A percentile compares a stretch with the other conserved stretches of the same genome.
phyloP scores from a whole-genome alignment of 2,329 filamentous ascomycete genomes.

The Exserohilum rostratum region DNA sequence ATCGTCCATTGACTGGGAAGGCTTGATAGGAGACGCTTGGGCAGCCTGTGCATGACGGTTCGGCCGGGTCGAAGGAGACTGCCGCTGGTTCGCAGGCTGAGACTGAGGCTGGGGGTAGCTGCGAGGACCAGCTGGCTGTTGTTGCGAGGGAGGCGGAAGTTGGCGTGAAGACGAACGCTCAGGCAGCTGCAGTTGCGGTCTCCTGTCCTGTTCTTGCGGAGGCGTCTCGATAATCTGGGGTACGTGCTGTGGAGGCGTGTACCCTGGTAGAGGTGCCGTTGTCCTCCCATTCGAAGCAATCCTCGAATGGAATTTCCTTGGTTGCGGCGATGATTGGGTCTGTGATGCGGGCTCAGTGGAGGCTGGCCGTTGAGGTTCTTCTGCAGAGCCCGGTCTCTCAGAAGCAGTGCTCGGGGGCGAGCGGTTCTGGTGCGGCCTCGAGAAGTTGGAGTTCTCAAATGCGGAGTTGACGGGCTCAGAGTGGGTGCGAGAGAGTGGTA shows the following conservation, averaged over 20 bases:
- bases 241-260: conserved; percentile 48
- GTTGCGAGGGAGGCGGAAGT: conserved; percentile 33
- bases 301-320: conserved; percentile 62
- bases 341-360: conserved; percentile 31
- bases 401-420: conserved; percentile 31
- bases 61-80: conserved; percentile 26
- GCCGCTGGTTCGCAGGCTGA: conserved; percentile 24
- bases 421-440: conserved; percentile 56
- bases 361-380: conserved; percentile 28
- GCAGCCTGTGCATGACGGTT: conserved; percentile 41
- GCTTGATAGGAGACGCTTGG: conserved; percentile 47
- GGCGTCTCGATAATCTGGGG: conserved; percentile 72
- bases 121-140: conserved; percentile 25
- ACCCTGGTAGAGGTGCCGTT: conserved; percentile 58
- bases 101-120: conserved; percentile 16
- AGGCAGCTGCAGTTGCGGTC: conserved; percentile 49
- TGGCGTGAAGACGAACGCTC: conserved; percentile 59
- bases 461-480: conserved; percentile 67
- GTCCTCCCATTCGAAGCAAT: conserved; percentile 63
- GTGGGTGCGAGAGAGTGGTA: conserved; percentile 66
- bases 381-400: conserved; percentile 31
- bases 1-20: conserved; percentile 65
- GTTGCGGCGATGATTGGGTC: conserved; percentile 44
- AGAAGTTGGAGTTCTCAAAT: conserved; percentile 58
- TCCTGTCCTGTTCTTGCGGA: conserved; percentile 44